Base-by-base conservation (phyloP, 208 protist species). In the Leishmania gerbilli region DNA sequence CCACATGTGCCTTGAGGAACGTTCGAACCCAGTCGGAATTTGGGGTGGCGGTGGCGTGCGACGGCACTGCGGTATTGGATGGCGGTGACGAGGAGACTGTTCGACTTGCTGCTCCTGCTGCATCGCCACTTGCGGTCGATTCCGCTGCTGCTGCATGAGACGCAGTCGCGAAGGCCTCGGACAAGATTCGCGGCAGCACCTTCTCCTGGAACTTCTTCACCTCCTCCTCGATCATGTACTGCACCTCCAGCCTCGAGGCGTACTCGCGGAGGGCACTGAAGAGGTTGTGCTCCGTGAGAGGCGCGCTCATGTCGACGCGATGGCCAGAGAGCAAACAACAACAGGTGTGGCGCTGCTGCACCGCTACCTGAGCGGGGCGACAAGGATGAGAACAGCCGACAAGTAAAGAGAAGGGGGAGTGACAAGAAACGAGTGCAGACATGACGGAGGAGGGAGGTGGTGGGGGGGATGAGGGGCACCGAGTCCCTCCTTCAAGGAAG, bases 201-300 rank as follows among this genome's bases (percentile, higher is more conserved):
- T 86, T 88, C 80, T 85, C 31, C 55, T 81, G 76, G 55, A 86
- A 87, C 74, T 79, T 84, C 68, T 86, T 80, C 47, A 91, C 34
- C 47, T 85, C 75, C 72, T 89, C 77, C 75, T 95, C 91, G 68
- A 92, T 92, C 85, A 95, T 90, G 45, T 82, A 84, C 84, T 92
- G 85, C 55, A 92, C 91, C 77, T 95, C 91, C 9, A 89, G 79
- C 27, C 80, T 87, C 40, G 91, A 90, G 64, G 89, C 65, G 76
- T 88, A 92, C 67, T 84, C 82, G 34, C 83, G 77, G 56, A 92
- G 76, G 15, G 84, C 56, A 27, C 68, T 53, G 79, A 88, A 90
- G n/a, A 94, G 76, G 19, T 88, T 87, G 45, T 76, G 77, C 74
- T 87, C 83, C 47, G 71, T 80, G 64, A 84, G 58, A 7, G 62